Percentiles rank a stretch among this genome's conserved stretches.
These are phyloP conservation scores for Neofusicoccum umdonicola DNA, from an alignment of 2,329 filamentous ascomycete species.

Conservation along the genomic window DNA sequence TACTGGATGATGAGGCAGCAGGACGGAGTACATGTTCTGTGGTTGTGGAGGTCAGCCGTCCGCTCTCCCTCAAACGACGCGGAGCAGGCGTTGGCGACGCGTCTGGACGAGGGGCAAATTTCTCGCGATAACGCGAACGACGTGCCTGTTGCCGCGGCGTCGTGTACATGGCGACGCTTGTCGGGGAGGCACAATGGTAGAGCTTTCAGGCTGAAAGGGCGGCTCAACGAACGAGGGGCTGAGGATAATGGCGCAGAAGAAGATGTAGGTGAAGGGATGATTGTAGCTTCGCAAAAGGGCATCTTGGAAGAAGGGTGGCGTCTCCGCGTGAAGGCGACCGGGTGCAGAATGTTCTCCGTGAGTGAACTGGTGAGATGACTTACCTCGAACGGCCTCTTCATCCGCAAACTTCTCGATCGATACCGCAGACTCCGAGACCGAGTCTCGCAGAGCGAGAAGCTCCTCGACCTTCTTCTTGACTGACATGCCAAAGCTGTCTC, in stretches of 20 bases:
- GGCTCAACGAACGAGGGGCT: background rate
- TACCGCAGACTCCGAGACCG: constrained; percentile 41
- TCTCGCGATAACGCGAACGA: background rate
- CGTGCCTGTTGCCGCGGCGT: background rate
- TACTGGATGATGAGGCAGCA: constrained; percentile 33
- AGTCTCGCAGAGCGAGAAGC: constrained; percentile 40
- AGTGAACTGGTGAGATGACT: constrained; percentile 18
- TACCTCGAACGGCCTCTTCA: constrained; percentile 43
- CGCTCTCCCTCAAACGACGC: background rate
- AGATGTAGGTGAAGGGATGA: background rate
- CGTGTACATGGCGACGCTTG: background rate
- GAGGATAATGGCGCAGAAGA: background rate
- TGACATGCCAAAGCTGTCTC: constrained; percentile 26
- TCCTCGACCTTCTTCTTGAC: constrained; percentile 41
- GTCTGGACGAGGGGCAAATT: background rate
- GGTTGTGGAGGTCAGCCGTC: background rate
- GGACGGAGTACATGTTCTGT: constrained; percentile 42
- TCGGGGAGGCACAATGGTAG: background rate
- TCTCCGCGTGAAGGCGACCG: background rate
- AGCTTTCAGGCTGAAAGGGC: background rate
- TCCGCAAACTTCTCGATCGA: constrained; percentile 42
- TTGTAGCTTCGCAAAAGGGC: background rate
- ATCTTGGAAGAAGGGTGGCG: too few relatives aligned
- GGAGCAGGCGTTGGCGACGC: background rate
- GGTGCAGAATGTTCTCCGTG: background rate